A percentile compares a stretch with the other conserved stretches of the same genome.
Conservation (phyloP, 2,329 filamentous ascomycete genomes). For the Pezicula rhizophila region DNA sequence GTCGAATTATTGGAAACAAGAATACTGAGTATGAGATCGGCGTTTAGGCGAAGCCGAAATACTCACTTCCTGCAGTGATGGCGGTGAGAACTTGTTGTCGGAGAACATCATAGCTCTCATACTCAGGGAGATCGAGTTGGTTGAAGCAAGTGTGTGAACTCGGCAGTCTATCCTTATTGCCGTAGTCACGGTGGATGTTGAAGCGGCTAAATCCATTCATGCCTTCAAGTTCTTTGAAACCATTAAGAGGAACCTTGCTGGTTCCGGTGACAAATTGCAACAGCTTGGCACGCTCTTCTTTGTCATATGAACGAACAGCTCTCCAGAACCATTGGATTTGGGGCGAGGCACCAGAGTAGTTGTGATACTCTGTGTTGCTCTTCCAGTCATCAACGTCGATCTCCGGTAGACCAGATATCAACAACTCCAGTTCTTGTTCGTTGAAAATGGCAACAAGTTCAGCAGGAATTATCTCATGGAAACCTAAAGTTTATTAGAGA, state of each 20-base stretch:
- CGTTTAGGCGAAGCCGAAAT: constrained; percentile 86
- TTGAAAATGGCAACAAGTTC: constrained; percentile 97
- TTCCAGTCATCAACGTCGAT: constrained; percentile 99
- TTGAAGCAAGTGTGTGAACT: constrained; percentile 99
- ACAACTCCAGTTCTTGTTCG: constrained; percentile 91
- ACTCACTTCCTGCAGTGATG: constrained; percentile 96
- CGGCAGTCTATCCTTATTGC: constrained; percentile 89
- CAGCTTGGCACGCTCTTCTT: constrained; percentile 95
- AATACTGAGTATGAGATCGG: constrained; percentile 11
- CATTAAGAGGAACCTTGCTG: constrained; percentile 95
- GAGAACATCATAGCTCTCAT: constrained; percentile 89
- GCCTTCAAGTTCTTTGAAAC: constrained; percentile 97
- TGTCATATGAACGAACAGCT: constrained; percentile 93
- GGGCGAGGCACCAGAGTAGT: constrained; percentile 87
- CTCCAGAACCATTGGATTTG: constrained; percentile 99
- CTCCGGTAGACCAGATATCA: constrained; percentile 94
- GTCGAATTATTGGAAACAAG: constrained; percentile 18
- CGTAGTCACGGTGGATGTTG: constrained; percentile 98
- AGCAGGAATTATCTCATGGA: constrained; percentile 96
- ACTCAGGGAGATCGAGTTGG: constrained; percentile 96
- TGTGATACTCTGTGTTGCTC: constrained; percentile 97
- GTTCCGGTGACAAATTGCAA: constrained; percentile 98
- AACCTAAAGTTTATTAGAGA: constrained; percentile 50
- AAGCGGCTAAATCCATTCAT: constrained; percentile 98
- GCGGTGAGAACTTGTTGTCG: constrained; percentile 86